Base-by-base conservation (phyloP, 1,139 yeast genomes). In the Saccharomyces pastorianus region DNA sequence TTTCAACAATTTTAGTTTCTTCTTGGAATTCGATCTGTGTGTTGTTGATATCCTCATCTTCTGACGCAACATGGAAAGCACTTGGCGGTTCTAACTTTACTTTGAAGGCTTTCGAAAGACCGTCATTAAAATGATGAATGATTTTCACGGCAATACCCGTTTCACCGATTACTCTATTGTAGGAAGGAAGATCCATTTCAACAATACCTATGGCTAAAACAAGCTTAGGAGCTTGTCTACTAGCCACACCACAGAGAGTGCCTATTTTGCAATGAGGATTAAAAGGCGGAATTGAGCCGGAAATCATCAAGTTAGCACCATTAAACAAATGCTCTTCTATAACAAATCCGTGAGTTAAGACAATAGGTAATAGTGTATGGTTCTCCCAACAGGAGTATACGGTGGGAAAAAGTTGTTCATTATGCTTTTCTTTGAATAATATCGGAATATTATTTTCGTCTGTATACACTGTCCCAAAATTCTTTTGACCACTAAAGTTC, bases 271-370 rank as follows among this genome's bases (percentile, higher is more conserved):
- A 59, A 3, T 59, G 52, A 0, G 61, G 51, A 50, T 85, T 89
- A 63, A 86, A 84, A 0, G 96, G 96, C 0, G 89, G 87, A 6
- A 87, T 75, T 2, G 93, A 82, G 0, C 99, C 99, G 0, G 96
- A 95, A 38, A 88, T 75, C 97, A 93, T 91, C 62, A 93, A 74
- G 67, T 91, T 85, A 0, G 98, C 97, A 7, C 97, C 97, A 57
- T 80, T 82, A 29, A 90, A 71, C 17, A 75, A 56, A 29, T 65
- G 61, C 14, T 67, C 73, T 54, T 80, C 80, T 20, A 91, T 76
- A 2, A 93, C 96, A 61, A 78, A 81, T 11, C 81, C 81, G 65
- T 88, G 93, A 0, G 97, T 91, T 54, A 73, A 70, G 2, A 91
- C 79, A 2, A 77, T 66, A 0, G 96, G 96, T 28, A 88, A 62